Evolutionary conservation across 176 grass and related monocot species (phyloP), one percentile per base, ranked within the genome.

Genomic region (Bolboschoenus planiculmis): DNA sequence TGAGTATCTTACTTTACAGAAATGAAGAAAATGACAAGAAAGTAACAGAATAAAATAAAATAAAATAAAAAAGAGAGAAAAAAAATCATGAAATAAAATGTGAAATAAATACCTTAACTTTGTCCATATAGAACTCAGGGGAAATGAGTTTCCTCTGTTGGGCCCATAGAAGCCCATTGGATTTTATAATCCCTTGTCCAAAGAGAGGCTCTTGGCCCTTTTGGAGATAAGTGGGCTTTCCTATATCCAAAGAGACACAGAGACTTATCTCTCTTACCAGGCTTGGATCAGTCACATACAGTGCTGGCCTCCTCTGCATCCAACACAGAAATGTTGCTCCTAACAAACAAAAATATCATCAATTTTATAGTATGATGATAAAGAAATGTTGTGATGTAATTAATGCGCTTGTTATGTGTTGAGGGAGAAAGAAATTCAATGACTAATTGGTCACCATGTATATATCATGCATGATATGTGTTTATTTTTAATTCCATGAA

Each of bases 151-250:
- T 93, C 39, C 96, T 88, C 75, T 99, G 96, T 60, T 82, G 86
- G 30, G 86, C 87, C 92, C 96, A 99, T 1, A 67, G 43, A 14
- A 58, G 43, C 51, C 96, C 96, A 76, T 91, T 99, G 26, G 92
- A 82, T 81, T 93, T 99, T 26, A 95, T 85, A 40, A 99, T 89
- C 30, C 96, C 96, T 48, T 75, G 65, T 3, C 96, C 96, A 62
- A 99, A 95, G 7, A 99, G 82, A 2, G 96, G 92, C 61, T 93
- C 92, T 36, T 95, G 92, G 5, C 87, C 89, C 80, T 91, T 99
- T 90, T 95, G 93, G 55, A 92, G 87, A 83, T 99, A 89, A 3
- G 79, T 90, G 0, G 96, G 89, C 85, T 99, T 99, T 36, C 96
- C 96, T 44, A 99, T 67, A 84, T 93, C 89, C 50, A 91, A 84